These are phyloP conservation scores for Nakazawaea anatomiae DNA, from an alignment of 805 yeast species.

Conservation along the genomic window DNA sequence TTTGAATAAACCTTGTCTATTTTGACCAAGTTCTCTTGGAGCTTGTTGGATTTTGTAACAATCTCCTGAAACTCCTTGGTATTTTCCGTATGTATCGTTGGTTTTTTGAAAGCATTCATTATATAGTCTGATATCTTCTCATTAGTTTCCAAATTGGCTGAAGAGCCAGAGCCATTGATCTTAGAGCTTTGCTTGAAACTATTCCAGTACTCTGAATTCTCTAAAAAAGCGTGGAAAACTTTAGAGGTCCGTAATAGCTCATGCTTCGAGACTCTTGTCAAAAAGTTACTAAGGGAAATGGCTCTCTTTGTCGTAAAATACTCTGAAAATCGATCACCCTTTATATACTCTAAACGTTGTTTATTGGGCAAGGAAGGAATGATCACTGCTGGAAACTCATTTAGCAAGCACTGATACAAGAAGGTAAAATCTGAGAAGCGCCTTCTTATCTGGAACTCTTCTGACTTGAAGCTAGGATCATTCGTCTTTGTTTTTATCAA, in stretches of 20 bases:
- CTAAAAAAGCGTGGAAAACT: conserved; percentile 64
- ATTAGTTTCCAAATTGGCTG: conserved; percentile 34
- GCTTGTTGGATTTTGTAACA: conserved; percentile 72
- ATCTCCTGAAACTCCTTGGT: conserved; percentile 79
- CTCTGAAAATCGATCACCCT: conserved; percentile 85
- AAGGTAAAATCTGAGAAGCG: conserved; percentile 85
- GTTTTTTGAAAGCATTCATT: conserved; percentile 88
- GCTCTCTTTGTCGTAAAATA: conserved; percentile 83
- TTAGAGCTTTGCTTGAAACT: conserved; percentile 57
- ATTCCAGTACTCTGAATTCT: conserved; percentile 64
- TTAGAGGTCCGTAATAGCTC: conserved; percentile 66
- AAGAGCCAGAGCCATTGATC: conserved; percentile 15
- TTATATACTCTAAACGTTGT: conserved; percentile 82
- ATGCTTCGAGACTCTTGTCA: conserved; percentile 69
- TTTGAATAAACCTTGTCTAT: conserved; percentile 75
- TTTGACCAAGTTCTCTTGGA: conserved; percentile 75
- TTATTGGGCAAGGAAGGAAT: conserved; percentile 95
- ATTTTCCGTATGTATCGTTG: conserved; percentile 44
- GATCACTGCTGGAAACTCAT: conserved; percentile 79
- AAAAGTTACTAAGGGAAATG: conserved; percentile 70
- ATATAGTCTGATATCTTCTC: conserved; percentile 88
- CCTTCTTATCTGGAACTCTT: conserved; percentile 54
- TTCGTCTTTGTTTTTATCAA: conserved; percentile 58
- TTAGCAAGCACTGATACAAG: conserved; percentile 64
- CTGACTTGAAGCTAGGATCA: conserved; percentile 47